Conservation (phyloP, 1,139 yeast genomes). For the Blastobotrys capitulatus region DNA sequence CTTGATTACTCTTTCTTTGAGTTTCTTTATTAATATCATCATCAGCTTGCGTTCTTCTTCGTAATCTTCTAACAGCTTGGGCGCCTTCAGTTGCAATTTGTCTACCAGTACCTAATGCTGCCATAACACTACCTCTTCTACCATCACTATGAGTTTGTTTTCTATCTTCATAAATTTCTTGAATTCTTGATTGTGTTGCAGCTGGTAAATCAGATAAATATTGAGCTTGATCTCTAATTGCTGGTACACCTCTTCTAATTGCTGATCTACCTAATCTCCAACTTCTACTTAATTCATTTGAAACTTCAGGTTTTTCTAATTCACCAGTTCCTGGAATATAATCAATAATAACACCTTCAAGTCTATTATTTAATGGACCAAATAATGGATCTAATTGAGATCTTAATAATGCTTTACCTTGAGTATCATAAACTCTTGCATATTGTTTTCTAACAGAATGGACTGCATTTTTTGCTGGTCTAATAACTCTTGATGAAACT, state of each 20-base stretch:
- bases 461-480: constrained; percentile 31
- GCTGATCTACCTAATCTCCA: constrained; percentile 31
- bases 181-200: constrained; percentile 25
- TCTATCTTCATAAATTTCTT: constrained; percentile 28
- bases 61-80: background rate
- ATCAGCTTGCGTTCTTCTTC: background rate
- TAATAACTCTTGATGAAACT: constrained; percentile 27
- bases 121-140: constrained; percentile 17
- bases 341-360: constrained; percentile 43
- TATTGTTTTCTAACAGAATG: constrained; percentile 31
- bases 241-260: constrained; percentile 32
- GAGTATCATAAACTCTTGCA: constrained; percentile 42
- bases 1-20: background rate
- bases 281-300: constrained; percentile 32
- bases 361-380: constrained; percentile 51
- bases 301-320: constrained; percentile 33
- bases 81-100: constrained; percentile 20
- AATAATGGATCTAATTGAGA: constrained; percentile 59
- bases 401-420: constrained; percentile 58
- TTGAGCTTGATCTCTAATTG: constrained; percentile 26
- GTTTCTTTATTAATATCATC: background rate
- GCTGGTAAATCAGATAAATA: constrained; percentile 22
- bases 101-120: constrained; percentile 22
- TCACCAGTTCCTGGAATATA: constrained; percentile 39
- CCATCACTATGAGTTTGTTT: constrained; percentile 22